Conservation (phyloP, 208 protist species). For the Trypanosoma grayi region DNA sequence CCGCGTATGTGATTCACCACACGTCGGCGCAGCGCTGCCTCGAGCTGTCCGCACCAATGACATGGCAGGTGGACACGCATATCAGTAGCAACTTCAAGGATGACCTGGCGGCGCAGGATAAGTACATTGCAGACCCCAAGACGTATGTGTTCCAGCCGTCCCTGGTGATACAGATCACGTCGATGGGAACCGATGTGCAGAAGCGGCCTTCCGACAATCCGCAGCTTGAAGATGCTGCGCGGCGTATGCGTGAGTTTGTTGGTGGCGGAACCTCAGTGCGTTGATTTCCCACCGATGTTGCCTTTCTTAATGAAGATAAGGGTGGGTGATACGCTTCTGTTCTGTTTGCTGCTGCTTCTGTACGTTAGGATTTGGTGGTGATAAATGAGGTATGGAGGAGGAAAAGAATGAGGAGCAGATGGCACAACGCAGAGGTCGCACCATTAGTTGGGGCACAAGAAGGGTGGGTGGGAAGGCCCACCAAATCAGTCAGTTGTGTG, state of each 20-base stretch:
- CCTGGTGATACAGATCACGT: constrained; percentile 84
- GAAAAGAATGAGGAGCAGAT: too few relatives aligned
- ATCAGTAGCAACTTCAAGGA: constrained; percentile 59
- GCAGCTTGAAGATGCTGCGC: constrained; percentile 76
- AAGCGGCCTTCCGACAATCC: constrained; percentile 70
- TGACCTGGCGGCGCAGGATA: constrained; percentile 60
- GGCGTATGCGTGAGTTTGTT: constrained; percentile 89
- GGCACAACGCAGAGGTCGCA: too few relatives aligned
- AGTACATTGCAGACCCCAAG: constrained; percentile 85
- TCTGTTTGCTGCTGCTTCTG: too few relatives aligned
- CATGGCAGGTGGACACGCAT: constrained; percentile 92
- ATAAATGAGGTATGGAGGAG: too few relatives aligned
- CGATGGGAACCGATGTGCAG: constrained; percentile 89
- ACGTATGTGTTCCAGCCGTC: constrained; percentile 89
- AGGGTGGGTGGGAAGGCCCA: too few relatives aligned
- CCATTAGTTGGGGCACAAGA: too few relatives aligned
- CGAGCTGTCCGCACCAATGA: constrained; percentile 79
- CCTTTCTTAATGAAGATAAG: too few relatives aligned
- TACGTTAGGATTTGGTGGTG: too few relatives aligned
- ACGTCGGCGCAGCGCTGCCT: constrained; percentile 72
- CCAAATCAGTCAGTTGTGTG: too few relatives aligned
- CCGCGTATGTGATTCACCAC: constrained; percentile 81
- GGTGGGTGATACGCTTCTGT: too few relatives aligned
- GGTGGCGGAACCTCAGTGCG: constrained; percentile 82
- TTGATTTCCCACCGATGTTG: too few relatives aligned